Base-by-base conservation (phyloP, 257 asterid species). In the Lycium barbarum region DNA sequence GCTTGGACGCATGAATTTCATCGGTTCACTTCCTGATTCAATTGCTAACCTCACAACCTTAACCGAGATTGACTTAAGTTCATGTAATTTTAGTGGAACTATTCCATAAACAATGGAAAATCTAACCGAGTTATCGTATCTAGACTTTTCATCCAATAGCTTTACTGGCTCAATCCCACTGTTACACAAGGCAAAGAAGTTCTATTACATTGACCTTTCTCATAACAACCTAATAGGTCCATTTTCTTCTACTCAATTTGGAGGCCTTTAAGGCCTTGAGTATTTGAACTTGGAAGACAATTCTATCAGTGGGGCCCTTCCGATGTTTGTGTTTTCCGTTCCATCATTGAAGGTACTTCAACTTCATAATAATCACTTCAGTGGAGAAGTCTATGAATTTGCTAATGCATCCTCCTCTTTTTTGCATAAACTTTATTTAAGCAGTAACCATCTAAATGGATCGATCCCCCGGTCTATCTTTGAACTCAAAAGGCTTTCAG, bases 91-190 rank as follows among this genome's bases (percentile, higher is more conserved):
- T 55, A 54, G 10, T 1, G 89, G 89, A 45, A 40, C 70, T 35
- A 66, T 88, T 49, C 86, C 91, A 12, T 4, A 40, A 15, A 36
- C 86, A 20, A n/a, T 88, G 63, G 58, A n/a, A 14, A 86, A 65
- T 33, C 89, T 84, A 6, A n/a, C 2, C 7, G 43, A 18, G 0
- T 59, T 84, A 51, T 33, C 15, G 18, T 47, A 59, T 82, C 40
- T 88, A 47, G 89, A 88, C 18, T 47, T 88, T 1, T 88, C 89
- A 4, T 1, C 0, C 18, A 86, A 86, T 73, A 22, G n/a, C 0
- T 81, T 88, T 40, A 49, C 6, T 11, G 85, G 87, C 58, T 6
- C 53, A 47, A 68, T 86, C 88, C 88, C 45, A 6, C 14, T 61
- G 38, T 86, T 86, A 49, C 72, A 6, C 0, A 26, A 0, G 54